Percentiles rank a stretch among this genome's conserved stretches.
Evolutionary conservation across 768 basidiomycete genomes (phyloP).

Genomic region (Psilocybe azurescens): DNA sequence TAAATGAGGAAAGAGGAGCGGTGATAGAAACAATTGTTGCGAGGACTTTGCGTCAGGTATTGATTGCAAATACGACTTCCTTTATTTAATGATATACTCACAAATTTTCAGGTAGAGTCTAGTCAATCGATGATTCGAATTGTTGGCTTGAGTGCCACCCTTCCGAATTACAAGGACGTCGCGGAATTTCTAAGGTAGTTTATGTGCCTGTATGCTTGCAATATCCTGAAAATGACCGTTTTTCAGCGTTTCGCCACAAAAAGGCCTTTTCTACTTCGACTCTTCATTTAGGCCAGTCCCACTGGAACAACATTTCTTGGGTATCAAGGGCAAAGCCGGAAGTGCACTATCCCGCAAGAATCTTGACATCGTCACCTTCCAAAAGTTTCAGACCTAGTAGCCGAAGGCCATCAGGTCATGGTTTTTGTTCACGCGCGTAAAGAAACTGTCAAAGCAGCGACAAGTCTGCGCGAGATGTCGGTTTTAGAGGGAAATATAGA

Average conservation of each 20-base stretch:
- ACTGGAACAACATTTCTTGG: slow-evolving; percentile 96
- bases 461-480: slow-evolving; percentile 79
- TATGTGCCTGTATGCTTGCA: neutral
- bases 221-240: neutral
- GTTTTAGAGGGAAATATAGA: slow-evolving; percentile 71
- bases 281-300: slow-evolving; percentile 96
- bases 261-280: slow-evolving; percentile 96
- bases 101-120: slow-evolving; percentile 78
- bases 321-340: slow-evolving; percentile 87
- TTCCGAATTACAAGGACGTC: slow-evolving; percentile 97
- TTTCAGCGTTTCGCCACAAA: slow-evolving; percentile 79
- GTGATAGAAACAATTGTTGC: slow-evolving; percentile 99
- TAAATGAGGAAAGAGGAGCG: slow-evolving; percentile 97
- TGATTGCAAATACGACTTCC: neutral
- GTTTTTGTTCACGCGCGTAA: slow-evolving; percentile 99
- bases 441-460: slow-evolving; percentile 94
- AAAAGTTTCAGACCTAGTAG: slow-evolving; percentile 87
- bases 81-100: neutral
- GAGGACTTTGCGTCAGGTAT: slow-evolving; percentile 86
- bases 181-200: slow-evolving; percentile 89
- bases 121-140: slow-evolving; percentile 96
- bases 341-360: slow-evolving; percentile 78
- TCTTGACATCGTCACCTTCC: slow-evolving; percentile 85
- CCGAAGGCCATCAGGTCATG: slow-evolving; percentile 98
- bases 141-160: slow-evolving; percentile 93